Evolutionary conservation across 140 eudicot species (phyloP), one percentile per base, ranked within the genome.

Genomic region (Erigeron philadelphicus): DNA sequence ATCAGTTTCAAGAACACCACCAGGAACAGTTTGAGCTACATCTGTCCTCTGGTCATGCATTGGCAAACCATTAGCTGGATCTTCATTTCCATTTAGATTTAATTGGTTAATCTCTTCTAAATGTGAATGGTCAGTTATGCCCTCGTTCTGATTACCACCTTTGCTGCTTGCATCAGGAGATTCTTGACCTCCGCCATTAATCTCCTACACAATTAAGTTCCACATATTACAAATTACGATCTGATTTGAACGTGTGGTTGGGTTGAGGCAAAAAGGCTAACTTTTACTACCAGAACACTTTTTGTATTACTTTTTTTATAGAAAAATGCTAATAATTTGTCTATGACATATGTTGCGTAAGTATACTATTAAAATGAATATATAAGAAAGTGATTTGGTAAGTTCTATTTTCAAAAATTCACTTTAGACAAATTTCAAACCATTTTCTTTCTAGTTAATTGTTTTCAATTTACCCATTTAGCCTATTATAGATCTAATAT

Each of bases 161-260:
- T 73, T 75, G 67, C 52, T 50, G 61, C 66, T 50, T 72, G 56
- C 66, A 71, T 78, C 73, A 35, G 77, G 83, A 66, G 74, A 82
- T 61, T 54, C 70, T 75, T 56, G 86, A 43, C 68, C 78, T 66
- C 59, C 21, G 64, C 66, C 64, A 31, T 82, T 81, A 67, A 58
- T 84, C 72, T 82, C 95, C 98, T 92, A 70, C 68, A 61, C 41
- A 75, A 65, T 40, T 16, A 60, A 45, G 72, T 16, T 48, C 56
- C 41, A 66, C n/a, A 71, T 56, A 31, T 43, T 61, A 75, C 54
- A 45, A 45, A 64, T 64, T 62, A 72, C 25, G 21, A 11, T 72
- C 50, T 47, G 49, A 47, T 42, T 61, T 72, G 49, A 38, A 56
- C 16, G 44, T 23, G 16, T 16, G 10, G 21, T 9, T 53, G 59